Conservation (phyloP, 257 asterid species). For the Rubia yunnanensis region DNA sequence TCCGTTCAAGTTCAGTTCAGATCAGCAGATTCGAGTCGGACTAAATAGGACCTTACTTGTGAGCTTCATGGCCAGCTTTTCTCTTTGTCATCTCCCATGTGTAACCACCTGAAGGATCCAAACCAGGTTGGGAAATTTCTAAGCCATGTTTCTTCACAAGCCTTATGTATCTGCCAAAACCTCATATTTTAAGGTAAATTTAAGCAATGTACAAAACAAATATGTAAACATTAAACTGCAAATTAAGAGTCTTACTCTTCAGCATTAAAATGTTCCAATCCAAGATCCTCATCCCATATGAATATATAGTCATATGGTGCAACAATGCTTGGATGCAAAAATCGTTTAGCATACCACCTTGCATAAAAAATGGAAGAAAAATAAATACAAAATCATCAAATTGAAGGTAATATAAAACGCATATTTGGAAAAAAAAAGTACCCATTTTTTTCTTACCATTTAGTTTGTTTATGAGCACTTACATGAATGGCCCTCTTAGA, state of each 20-base stretch:
- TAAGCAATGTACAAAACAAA: no score
- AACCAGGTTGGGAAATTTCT: constrained; percentile 84
- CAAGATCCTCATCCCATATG: constrained; percentile 89
- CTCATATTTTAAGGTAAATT: no score
- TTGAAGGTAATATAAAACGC: not conserved
- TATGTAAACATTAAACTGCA: no score
- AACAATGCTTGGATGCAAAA: constrained; percentile 76
- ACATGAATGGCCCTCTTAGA: constrained; percentile 32
- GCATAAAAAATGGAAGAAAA: not conserved
- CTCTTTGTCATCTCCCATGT: constrained; percentile 78
- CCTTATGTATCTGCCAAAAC: constrained; percentile 46
- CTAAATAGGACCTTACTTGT: constrained; percentile 40
- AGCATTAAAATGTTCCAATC: constrained; percentile 65
- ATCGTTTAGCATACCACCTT: constrained; percentile 95
- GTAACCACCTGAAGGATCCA: constrained; percentile 30
- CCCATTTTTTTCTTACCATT: constrained; percentile 16
- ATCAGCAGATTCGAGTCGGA: no score
- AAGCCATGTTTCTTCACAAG: constrained; percentile 66
- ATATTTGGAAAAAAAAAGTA: no score
- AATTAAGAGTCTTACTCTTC: constrained; percentile 70
- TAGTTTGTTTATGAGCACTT: constrained; percentile 24
- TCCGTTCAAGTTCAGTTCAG: no score
- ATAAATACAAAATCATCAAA: not conserved
- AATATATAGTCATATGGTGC: constrained; percentile 72
- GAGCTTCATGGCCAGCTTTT: constrained; percentile 47